Evolutionary conservation across 495 filamentous ascomycete genomes (phyloP), one percentile per base, ranked within the genome.

Genomic region (Neurospora sp.): DNA sequence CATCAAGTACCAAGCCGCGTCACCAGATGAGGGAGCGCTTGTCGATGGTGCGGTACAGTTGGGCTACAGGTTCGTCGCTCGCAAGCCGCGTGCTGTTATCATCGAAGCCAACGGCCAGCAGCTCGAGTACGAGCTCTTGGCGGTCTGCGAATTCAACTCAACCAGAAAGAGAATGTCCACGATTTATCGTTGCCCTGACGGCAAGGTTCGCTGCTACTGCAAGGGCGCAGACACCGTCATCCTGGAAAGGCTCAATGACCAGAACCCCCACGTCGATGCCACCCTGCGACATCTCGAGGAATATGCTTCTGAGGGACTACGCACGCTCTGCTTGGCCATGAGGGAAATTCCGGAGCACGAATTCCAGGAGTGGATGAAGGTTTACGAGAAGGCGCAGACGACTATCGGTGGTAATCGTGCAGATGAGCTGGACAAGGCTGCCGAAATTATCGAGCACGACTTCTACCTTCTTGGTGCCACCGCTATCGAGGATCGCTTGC

Each of bases 151-250:
- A 82, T 99, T 99, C 87, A 98, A 99, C 83, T 98, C 96, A 3
- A 97, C 96, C 23, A 86, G 96, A 70, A 99, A 99, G 83, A 87
- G 96, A 70, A 99, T 99, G 96, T 98, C 96, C 5, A 93, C 95
- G 9, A 95, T 99, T 75, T 96, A 94, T 85, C 90, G 96, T 37
- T 97, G 96, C 78, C 96, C 96, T 1, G 96, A 99, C 84, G 96
- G 96, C 71, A 97, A 94, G 83, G 90, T 99, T 70, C 87, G 95
- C 44, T 89, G 92, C 75, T 99, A 97, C 79, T 94, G 91, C 83
- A 99, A 99, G 82, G 96, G 96, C 77, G 96, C 96, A 54, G 96
- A 99, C 80, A 99, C 96, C 3, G 96, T 99, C 69, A 98, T 99
- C 76, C 78, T 96, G 72, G 96, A 99, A 80, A 91, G 96, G 11